Evolutionary conservation across 208 protist genomes (phyloP), one percentile per base, ranked within the genome.

Genomic region (Herpetomonas tarakana): DNA sequence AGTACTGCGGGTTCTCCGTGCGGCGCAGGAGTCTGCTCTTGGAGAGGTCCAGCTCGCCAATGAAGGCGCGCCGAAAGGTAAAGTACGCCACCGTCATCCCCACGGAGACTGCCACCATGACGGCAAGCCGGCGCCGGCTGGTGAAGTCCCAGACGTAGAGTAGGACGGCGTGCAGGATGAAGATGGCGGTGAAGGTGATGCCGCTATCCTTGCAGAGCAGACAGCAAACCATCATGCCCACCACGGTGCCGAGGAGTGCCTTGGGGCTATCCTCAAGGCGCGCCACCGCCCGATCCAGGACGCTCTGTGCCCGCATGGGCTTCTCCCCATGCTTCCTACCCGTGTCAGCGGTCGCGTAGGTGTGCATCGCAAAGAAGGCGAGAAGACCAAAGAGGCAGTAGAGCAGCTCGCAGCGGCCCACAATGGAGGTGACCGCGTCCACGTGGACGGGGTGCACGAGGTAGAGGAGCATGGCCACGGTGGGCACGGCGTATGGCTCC

Each of bases 1-100:
- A 86, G 41, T 80, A 80, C 62, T 96, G 81, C 39, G 92, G 92
- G 52, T 91, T 97, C 52, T 97, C 89, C 11, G 78, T 77, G 24
- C 81, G 78, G 2, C 89, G 77, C 28, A 93, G 51, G n/a, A 91
- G 30, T 2, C 46, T 44, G 53, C 69, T 90, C 22, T 55, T 65
- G 28, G 24, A 9, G 27, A 91, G 52, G 35, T 87, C 78, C 12
- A 90, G 52, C 30, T 51, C 49, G 26, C 81, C 83, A 29, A 94
- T 71, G 58, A 82, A 62, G 25, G 0, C 19, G 7, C 50, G 26
- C 3, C 86, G 89, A 44, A 93, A 79, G 26, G 31, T 12, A 39
- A 88, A 60, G 58, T 90, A 93, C 29, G 57, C 59, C n/a, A 65
- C 45, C 7, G 76, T 45, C 39, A 85, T 51, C 28, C 57, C 26